Evolutionary conservation across 345 rosid genomes (phyloP), one percentile per base, ranked within the genome.

Genomic region (Theobroma cacao): DNA sequence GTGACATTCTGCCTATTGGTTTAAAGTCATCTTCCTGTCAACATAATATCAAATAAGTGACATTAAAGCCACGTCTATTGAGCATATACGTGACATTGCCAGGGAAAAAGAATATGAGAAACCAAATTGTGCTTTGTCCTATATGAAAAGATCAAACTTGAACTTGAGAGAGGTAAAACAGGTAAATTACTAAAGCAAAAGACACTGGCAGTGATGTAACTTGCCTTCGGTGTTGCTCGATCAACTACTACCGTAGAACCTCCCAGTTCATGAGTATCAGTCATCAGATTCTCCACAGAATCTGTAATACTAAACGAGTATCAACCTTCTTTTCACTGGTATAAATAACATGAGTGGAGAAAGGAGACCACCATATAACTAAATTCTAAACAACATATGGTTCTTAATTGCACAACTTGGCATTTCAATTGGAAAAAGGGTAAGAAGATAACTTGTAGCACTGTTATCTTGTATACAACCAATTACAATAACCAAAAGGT

Each of bases 181-280:
- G 73, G 75, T 9, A 56, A 58, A n/a, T 43, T 62, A 18, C 18
- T 3, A 62, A 61, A 75, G 7, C 4, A 8, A 15, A 72, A 78
- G 48, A 65, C 5, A n/a, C 30, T 3, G 58, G 81, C 20, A 10
- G 31, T 41, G 12, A 62, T 48, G 24, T n/a, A 75, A 82, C 87
- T 73, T 85, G 68, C 95, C 93, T 94, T 97, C 3, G 98, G 99
- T 40, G 98, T 94, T 77, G 99, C 99, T 72, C 98, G 91, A 79
- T 97, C 99, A 85, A 94, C 97, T 66, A 94, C 97, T 40, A 97
- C 91, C 3, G 91, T 81, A 33, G 95, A 86, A 80, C 98, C 98
- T 76, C 97, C 99, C 79, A 97, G 72, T 76, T 97, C 98, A 90
- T 97, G 99, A 77, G 90, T 86, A 76, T 94, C 98, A 75, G 80